Percentiles rank a stretch among this genome's conserved stretches.
phyloP scores from a whole-genome alignment of 1,284 basidiomycete species.

The Ustilago crameri region DNA sequence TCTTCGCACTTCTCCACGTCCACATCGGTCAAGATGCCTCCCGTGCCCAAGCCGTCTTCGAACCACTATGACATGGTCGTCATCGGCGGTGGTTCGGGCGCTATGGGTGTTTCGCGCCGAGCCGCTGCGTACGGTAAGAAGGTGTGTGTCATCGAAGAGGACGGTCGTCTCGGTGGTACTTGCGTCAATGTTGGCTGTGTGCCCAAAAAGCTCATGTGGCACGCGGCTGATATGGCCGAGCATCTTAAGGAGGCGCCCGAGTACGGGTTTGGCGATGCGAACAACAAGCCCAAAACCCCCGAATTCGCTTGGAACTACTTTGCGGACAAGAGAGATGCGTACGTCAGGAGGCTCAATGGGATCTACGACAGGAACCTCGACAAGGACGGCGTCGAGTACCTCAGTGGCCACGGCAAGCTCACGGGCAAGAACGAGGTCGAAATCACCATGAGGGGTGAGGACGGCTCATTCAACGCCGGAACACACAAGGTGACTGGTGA shows the following conservation, averaged over 20 bases:
- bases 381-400: slow-evolving; percentile 89
- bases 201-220: slow-evolving; percentile 91
- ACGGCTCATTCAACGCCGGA: slow-evolving; percentile 71
- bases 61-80: slow-evolving; percentile 65
- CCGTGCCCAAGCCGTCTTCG: slow-evolving; percentile 54
- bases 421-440: slow-evolving; percentile 61
- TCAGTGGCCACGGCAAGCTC: slow-evolving; percentile 78
- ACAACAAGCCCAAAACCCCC: slow-evolving; percentile 68
- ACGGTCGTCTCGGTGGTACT: slow-evolving; percentile 85
- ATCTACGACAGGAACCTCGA: slow-evolving; percentile 86
- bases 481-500: slow-evolving; percentile 65
- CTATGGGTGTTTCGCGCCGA: slow-evolving; percentile 70
- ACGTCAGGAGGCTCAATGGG: slow-evolving; percentile 88
- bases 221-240: slow-evolving; percentile 87
- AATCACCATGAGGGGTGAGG: slow-evolving; percentile 58
- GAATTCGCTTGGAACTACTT: slow-evolving; percentile 87
- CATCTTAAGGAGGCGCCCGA: slow-evolving; percentile 78
- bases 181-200: slow-evolving; percentile 85
- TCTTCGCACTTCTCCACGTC: slow-evolving; percentile 37
- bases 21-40: slow-evolving; percentile 55
- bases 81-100: slow-evolving; percentile 68
- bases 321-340: slow-evolving; percentile 94
- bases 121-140: slow-evolving; percentile 94
- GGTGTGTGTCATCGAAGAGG: slow-evolving; percentile 86
- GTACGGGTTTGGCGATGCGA: slow-evolving; percentile 77